phyloP scores from a whole-genome alignment of 176 grass and related monocot genomes.

The Oryza officinalis region DNA sequence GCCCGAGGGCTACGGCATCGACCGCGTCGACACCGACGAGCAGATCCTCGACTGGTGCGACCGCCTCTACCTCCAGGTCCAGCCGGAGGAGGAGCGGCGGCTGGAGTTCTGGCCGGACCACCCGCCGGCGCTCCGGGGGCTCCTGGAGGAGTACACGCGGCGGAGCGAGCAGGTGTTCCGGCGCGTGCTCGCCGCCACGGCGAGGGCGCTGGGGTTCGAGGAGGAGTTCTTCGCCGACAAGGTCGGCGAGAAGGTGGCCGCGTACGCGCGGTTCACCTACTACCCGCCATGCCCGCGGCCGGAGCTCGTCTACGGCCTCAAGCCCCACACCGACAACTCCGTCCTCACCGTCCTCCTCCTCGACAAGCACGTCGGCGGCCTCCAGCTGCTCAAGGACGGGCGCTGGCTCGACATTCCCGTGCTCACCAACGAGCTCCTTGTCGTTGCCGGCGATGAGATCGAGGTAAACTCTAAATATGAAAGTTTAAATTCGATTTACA shows the following conservation, averaged over 20 bases:
- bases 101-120: background rate
- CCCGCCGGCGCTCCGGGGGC: constrained; percentile 2
- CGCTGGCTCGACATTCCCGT: constrained; percentile 49
- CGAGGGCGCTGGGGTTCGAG: constrained; percentile 20
- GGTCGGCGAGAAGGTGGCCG: constrained; percentile 28
- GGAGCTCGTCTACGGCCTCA: constrained; percentile 61
- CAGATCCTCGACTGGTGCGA: constrained; percentile 59
- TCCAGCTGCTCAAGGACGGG: constrained; percentile 44
- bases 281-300: constrained; percentile 57
- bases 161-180: constrained; percentile 22
- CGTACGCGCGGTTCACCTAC: constrained; percentile 49
- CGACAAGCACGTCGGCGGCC: constrained; percentile 52
- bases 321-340: constrained; percentile 70
- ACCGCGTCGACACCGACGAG: constrained; percentile 49
- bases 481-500: too few relatives aligned
- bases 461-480: too few relatives aligned
- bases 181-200: constrained; percentile 43
- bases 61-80: constrained; percentile 43
- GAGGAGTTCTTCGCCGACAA: constrained; percentile 39
- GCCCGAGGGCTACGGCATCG: constrained; percentile 59
- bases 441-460: constrained; percentile 55
- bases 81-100: background rate
- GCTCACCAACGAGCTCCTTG: constrained; percentile 33
- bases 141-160: constrained; percentile 46
- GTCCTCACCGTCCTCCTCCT: constrained; percentile 56